Conservation (phyloP, 768 basidiomycete species). For the Rhodotorula kratochvilovae region DNA sequence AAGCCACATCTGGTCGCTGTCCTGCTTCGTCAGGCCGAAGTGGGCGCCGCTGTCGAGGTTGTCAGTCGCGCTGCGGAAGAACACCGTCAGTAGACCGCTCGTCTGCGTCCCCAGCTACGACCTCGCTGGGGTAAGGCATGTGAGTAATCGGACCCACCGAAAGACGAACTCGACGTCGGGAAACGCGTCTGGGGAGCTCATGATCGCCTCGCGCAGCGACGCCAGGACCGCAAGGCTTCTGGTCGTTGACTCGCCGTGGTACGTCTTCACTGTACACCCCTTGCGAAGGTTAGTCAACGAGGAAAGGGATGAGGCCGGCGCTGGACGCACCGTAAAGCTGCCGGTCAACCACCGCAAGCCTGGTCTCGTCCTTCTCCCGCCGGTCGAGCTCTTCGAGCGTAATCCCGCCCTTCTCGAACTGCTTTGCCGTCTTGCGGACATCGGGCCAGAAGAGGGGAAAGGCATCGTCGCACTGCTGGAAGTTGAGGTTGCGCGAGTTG, state of each 20-base stretch:
- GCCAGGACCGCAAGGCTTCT: not conserved
- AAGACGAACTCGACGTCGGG: slow-evolving; percentile 18
- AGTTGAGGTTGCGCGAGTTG: not conserved
- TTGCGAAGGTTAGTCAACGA: not conserved
- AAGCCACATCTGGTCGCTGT: not conserved
- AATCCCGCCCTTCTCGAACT: not conserved
- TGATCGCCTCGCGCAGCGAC: not conserved
- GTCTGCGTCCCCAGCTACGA: too few species aligned
- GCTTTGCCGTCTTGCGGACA: not conserved
- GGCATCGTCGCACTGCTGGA: slow-evolving; percentile 3
- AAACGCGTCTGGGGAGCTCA: not conserved
- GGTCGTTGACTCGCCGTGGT: not conserved
- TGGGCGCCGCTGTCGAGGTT: not conserved
- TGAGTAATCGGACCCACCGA: not conserved
- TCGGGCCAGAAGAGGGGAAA: not conserved
- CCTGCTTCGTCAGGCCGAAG: slow-evolving; percentile 3
- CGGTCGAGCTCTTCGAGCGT: not conserved
- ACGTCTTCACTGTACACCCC: not conserved
- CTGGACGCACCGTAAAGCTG: not conserved
- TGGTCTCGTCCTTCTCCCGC: not conserved
- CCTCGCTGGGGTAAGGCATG: not conserved
- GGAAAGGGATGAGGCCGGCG: too few species aligned
- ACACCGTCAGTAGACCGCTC: not conserved
- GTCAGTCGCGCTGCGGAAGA: not conserved
- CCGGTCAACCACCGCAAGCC: not conserved